phyloP scores from a whole-genome alignment of 306 rosid genomes.

The Albizia julibrissin region DNA sequence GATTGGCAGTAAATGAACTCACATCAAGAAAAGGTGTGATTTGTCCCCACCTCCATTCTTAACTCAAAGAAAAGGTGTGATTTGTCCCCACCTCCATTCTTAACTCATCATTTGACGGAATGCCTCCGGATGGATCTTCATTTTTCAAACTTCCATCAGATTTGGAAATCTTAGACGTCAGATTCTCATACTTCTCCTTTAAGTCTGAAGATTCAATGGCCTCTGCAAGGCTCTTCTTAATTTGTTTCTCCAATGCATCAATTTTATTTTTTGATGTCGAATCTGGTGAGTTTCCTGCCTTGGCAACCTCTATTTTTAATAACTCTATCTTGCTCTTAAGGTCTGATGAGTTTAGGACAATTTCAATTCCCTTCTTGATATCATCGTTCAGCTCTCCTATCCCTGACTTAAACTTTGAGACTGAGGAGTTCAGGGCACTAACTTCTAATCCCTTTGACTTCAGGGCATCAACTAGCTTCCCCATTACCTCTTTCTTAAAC shows the following conservation, averaged over 20 bases:
- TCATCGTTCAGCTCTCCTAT: slow-evolving; percentile 58
- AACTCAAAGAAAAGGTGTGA: slow-evolving; percentile 40
- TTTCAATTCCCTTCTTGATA: slow-evolving; percentile 54
- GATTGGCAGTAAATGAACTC: slow-evolving; percentile 44
- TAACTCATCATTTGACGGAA: slow-evolving; percentile 36
- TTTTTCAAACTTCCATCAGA: slow-evolving; percentile 42
- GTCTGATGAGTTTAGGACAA: slow-evolving; percentile 49
- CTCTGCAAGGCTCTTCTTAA: slow-evolving; percentile 61
- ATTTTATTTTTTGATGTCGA: slow-evolving; percentile 60
- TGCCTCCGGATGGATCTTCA: slow-evolving; percentile 37
- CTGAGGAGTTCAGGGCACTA: slow-evolving; percentile 29
- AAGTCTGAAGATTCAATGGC: slow-evolving; percentile 62
- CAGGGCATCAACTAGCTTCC: slow-evolving; percentile 55
- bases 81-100: slow-evolving; percentile 54
- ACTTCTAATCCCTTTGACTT: slow-evolving; percentile 65
- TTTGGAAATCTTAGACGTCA: slow-evolving; percentile 50
- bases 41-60: slow-evolving; percentile 51
- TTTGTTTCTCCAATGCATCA: slow-evolving; percentile 60
- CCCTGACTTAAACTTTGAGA: slow-evolving; percentile 44
- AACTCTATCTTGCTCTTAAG: slow-evolving; percentile 63
- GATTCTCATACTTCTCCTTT: slow-evolving; percentile 66
- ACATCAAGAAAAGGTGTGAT: slow-evolving; percentile 55
- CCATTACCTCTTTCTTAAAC: slow-evolving; percentile 60
- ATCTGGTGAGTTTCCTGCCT: slow-evolving; percentile 67
- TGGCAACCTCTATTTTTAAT: slow-evolving; percentile 69